Base-by-base conservation (phyloP, 805 yeast species). In the Candida maesae region DNA sequence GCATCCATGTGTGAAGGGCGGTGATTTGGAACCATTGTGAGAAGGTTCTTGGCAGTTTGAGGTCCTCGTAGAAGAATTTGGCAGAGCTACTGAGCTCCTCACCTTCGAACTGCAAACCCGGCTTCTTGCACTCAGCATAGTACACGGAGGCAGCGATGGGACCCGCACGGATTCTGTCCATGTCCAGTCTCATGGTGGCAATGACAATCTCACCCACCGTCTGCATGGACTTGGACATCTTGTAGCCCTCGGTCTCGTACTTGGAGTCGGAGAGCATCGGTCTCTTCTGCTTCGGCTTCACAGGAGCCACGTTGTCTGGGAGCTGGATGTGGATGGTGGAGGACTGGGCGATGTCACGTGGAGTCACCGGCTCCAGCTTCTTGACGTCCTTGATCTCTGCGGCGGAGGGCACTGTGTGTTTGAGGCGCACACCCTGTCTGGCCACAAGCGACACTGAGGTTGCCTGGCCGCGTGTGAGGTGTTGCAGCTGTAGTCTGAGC, bases 1-100 rank as follows among this genome's bases (percentile, higher is more conserved):
- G 70, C 57, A 93, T 81, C 99, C 99, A 93, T 45, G 86, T 79
- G 63, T 93, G 99, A 51, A 93, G 71, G 1, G 83, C 71, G 6
- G 96, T 85, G 47, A 93, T 84, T 65, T 91, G 98, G 62, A 83
- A 91, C 96, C 96, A 91, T 63, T 89, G 95, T n/a, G 91, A 79
- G 58, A 91, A 90, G 1, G 97, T 83, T 58, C 76, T 73, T 26
- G 96, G 96, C 56, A 93, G 68, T 19, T 78, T 81, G 42, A 93
- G 67, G 11, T 90, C 84, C 40, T 86, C 84, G 59, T 88, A 93
- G 71, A 88, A 93, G 59, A 87, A 93, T 40, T 68, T 69, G 2
- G 96, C 96, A 5, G 85, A 74, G 15, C 76, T 79, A 4, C 85
- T 74, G 30, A 85, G 66, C 28, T 78, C 81, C 57, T 83, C 90